Percentiles rank a stretch among this genome's conserved stretches.
These are phyloP conservation scores for Acorus calamus DNA, from an alignment of 106 monocot species.

Conservation along the genomic window DNA sequence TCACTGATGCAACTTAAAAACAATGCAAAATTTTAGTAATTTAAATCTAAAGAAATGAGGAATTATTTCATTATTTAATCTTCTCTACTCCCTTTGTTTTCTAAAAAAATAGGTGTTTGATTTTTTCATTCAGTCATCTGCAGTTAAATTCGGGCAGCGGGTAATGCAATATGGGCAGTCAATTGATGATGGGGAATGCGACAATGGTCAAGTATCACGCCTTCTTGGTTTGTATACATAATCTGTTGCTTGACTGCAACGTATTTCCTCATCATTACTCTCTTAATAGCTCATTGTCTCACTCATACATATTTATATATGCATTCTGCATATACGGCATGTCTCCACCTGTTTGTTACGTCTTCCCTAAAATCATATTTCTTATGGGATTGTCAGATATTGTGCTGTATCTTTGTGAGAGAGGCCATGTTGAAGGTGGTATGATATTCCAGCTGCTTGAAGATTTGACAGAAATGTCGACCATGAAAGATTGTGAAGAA, in stretches of 20 bases:
- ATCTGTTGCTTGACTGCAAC: not conserved
- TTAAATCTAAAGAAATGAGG: too few relatives aligned
- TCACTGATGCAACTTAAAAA: not conserved
- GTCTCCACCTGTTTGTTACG: not conserved
- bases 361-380: not conserved
- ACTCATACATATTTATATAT: too few relatives aligned
- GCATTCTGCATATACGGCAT: too few relatives aligned
- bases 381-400: conserved; percentile 40
- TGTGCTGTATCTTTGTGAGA: conserved; percentile 87
- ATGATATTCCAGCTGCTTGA: conserved; percentile 99
- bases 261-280: not conserved
- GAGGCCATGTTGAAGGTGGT: conserved; percentile 94
- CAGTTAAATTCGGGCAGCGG: conserved; percentile 70
- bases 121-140: conserved; percentile 52
- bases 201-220: conserved; percentile 53
- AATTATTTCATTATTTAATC: too few relatives aligned
- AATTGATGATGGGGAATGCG: conserved; percentile 45
- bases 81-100: too few relatives aligned
- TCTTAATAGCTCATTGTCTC: not conserved
- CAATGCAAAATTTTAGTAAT: too few relatives aligned
- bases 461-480: conserved; percentile 98
- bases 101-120: not conserved
- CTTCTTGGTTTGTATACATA: conserved; percentile 57
- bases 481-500: conserved; percentile 98
- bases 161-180: conserved; percentile 69